Evolutionary conservation across 192 early-diverging fungal genomes (phyloP), one percentile per base, ranked within the genome.

Genomic region (Gryganskiella cystojenkinii): DNA sequence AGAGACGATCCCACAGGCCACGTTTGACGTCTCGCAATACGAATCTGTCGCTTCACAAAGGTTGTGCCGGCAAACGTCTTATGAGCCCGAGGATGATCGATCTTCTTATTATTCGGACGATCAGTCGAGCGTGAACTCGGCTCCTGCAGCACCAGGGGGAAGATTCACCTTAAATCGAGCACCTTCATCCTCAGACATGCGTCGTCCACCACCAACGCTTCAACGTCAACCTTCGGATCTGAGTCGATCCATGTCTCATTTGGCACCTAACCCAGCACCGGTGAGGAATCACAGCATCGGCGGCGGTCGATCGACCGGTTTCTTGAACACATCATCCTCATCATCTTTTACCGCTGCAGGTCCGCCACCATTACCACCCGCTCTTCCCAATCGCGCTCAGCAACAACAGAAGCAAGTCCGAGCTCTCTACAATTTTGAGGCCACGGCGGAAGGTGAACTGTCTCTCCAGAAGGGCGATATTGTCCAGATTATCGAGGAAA

Each of bases 391-490:
- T 10, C 44, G 60, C 3, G 44, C 25, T n/a, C 25, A n/a, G n/a
- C n/a, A 28, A 19, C 63, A 42, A 31, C 80, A 64, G 28, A 90
- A 91, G 63, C 81, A 91, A 58, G 89, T 89, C 9, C 84, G 80
- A 42, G 90, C 90, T 0, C 37, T 93, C 15, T 98, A 88, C 85
- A 84, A 90, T 63, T 98, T 95, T 80, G 87, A 91, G 54, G 93
- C 88, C 14, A 89, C 89, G 64, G 90, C 87, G 27, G 81, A 83
- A 14, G 92, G 90, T 28, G 96, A 98, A 70, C 82, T 98, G 24
- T 63, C 89, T 52, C 84, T 98, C 35, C 82, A 84, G 15, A 89
- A 85, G 64, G 96, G 94, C 6, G 96, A 98, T 64, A 84, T 95
- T 51, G 91, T 98, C 64, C 84, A 86, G 33, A 91, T 98, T 1